Evolutionary conservation across 495 filamentous ascomycete species (phyloP).

Genomic region (Collariella sp.): DNA sequence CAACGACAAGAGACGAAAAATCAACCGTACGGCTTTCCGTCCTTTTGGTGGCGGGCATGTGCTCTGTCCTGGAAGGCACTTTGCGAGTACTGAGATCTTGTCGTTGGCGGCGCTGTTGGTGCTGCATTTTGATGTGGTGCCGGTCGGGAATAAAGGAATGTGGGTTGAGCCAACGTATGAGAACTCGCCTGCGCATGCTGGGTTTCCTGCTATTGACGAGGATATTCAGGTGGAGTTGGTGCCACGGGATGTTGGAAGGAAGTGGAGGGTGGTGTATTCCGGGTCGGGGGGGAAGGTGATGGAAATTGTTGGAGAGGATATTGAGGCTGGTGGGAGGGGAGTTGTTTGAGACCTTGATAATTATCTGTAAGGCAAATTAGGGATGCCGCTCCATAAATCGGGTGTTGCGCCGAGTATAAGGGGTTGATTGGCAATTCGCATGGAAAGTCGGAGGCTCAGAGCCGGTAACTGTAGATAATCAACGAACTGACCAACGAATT

Average conservation of each 20-base stretch:
- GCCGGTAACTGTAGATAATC: too few species aligned
- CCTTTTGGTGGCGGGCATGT: conserved; percentile 27
- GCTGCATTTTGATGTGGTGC: conserved; percentile 32
- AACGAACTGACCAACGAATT: too few species aligned
- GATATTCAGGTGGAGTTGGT: conserved; percentile 19
- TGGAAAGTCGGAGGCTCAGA: too few species aligned
- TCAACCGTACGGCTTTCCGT: conserved; percentile 26
- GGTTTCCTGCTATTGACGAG: conserved; percentile 17
- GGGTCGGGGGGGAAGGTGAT: conserved; percentile 8
- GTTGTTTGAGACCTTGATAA: conserved; percentile 9
- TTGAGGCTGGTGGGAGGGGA: conserved; percentile 23
- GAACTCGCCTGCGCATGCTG: conserved; percentile 17
- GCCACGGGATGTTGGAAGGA: conserved; percentile 6
- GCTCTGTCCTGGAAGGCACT: conserved; percentile 31
- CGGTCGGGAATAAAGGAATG: conserved; percentile 7
- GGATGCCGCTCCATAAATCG: too few species aligned
- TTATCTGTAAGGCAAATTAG: too few species aligned
- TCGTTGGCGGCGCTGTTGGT: conserved; percentile 30
- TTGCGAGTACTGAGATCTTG: conserved; percentile 30
- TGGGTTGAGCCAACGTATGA: conserved; percentile 20
- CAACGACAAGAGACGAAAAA: not conserved
- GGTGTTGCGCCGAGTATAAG: too few species aligned
- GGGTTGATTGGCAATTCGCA: too few species aligned
- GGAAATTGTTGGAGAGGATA: conserved; percentile 14
- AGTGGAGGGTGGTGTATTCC: conserved; percentile 14